Base-by-base conservation (phyloP, 1,284 basidiomycete species). In the Rhodotorula sp. region DNA sequence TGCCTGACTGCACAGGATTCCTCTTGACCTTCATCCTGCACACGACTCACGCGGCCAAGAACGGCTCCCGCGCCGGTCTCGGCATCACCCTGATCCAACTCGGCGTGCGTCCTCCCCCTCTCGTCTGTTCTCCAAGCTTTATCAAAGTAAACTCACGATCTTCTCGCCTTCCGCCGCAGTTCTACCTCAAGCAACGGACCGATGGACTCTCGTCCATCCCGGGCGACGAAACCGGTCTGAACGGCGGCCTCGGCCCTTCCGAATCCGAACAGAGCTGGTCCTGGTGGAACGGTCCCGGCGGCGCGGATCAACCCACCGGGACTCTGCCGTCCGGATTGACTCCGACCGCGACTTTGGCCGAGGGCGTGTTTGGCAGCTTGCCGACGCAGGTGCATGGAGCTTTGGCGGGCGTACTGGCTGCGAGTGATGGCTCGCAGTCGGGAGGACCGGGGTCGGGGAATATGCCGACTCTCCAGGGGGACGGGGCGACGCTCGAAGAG, bases 21-120 rank as follows among this genome's bases (percentile, higher is more conserved):
- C 85, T 96, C 78, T 88, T 96, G 83, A 95, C 93, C 1, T 96
- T 93, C 81, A 88, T 97, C 76, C 87, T 97, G 6, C 91, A 83
- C 74, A 83, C 84, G n/a, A 91, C 93, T 1, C 96, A 99, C 80
- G 93, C 96, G 0, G 93, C 91, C 66, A 95, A 95, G 81, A 93
- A 88, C 79, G 96, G 97, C 62, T 94, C 93, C 26, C 89, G 94
- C 54, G 93, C 93, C 1, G 97, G 96, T 26, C 87, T 99, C 31
- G 96, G 97, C 18, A 85, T 97, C 75, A 98, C 97, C 0, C 84
- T 99, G 69, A 94, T 99, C 75, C 92, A 94, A 60, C 68, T 77
- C 26, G 75, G 75, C 58, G 74, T 75, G 51, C 43, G 71, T 64
- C 7, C 20, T 16, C 4, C 21, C 34, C 20, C 6, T 26, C 26